phyloP scores from a whole-genome alignment of 768 basidiomycete genomes.

The Pleurotus eryngii region DNA sequence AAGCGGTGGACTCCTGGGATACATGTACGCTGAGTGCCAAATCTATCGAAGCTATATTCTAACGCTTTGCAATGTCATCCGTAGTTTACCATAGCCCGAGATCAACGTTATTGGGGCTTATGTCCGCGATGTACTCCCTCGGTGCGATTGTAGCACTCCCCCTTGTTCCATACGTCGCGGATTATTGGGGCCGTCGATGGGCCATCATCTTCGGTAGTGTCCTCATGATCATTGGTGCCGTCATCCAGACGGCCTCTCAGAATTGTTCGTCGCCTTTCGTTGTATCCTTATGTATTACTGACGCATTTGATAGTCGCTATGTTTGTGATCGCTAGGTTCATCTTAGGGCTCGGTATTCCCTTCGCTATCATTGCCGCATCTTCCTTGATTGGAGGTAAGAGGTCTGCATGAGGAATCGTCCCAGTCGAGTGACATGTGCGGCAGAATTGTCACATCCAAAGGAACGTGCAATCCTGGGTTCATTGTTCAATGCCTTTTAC shows the following conservation, averaged over 20 bases:
- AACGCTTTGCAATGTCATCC: background rate
- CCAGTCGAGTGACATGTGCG: background rate
- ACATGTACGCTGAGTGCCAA: slow-evolving; percentile 33
- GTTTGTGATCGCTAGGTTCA: slow-evolving; percentile 55
- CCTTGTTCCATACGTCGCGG: slow-evolving; percentile 47
- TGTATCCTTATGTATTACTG: background rate
- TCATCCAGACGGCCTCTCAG: slow-evolving; percentile 41
- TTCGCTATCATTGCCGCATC: slow-evolving; percentile 66
- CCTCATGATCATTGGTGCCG: slow-evolving; percentile 46
- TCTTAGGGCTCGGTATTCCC: slow-evolving; percentile 57
- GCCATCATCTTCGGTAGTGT: slow-evolving; percentile 52
- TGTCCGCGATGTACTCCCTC: slow-evolving; percentile 59
- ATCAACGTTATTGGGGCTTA: slow-evolving; percentile 51
- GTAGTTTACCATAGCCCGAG: slow-evolving; percentile 54
- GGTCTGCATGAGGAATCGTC: background rate
- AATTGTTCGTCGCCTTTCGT: slow-evolving; percentile 36
- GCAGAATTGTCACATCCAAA: slow-evolving; percentile 65
- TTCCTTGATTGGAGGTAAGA: slow-evolving; percentile 52
- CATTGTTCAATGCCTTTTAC: slow-evolving; percentile 62
- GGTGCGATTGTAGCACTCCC: slow-evolving; percentile 55
- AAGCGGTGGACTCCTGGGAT: slow-evolving; percentile 56
- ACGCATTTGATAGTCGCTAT: slow-evolving; percentile 40
- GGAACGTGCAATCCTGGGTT: slow-evolving; percentile 63
- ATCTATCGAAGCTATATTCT: too few relatives aligned
- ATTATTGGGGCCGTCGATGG: slow-evolving; percentile 45